phyloP scores from a whole-genome alignment of 192 early-diverging fungal genomes.

The Podila verticillata region DNA sequence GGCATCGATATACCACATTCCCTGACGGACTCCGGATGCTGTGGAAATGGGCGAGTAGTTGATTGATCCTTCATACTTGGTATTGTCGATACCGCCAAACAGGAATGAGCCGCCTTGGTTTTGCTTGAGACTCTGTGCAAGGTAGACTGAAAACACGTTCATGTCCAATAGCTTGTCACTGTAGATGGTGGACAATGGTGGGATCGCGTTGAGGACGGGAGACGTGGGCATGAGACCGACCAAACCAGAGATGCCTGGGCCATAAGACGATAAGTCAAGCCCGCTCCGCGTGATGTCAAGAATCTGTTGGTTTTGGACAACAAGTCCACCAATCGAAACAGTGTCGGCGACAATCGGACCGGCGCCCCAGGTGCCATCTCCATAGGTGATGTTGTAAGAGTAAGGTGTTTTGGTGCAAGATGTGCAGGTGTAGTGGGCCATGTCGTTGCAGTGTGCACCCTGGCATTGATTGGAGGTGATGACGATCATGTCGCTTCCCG shows the following conservation, averaged over 20 bases:
- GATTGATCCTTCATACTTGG: slow-evolving; percentile 8
- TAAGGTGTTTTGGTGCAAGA: slow-evolving; percentile 26
- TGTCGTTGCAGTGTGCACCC: slow-evolving; percentile 20
- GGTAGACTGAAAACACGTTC: slow-evolving; percentile 24
- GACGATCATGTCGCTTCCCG: slow-evolving; percentile 60
- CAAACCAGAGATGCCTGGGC: slow-evolving; percentile 17
- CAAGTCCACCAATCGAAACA: slow-evolving; percentile 14
- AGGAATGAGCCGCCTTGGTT: slow-evolving; percentile 23
- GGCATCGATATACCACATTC: slow-evolving; percentile 22
- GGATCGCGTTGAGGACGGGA: slow-evolving; percentile 12
- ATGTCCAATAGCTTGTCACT: slow-evolving; percentile 11
- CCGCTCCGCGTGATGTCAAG: slow-evolving; percentile 17
- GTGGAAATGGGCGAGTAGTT: slow-evolving; percentile 16
- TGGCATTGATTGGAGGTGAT: slow-evolving; percentile 24
- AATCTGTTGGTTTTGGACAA: slow-evolving; percentile 20
- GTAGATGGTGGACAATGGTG: slow-evolving; percentile 11
- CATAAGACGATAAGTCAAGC: slow-evolving; percentile 17
- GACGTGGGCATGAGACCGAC: slow-evolving; percentile 22
- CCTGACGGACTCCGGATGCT: slow-evolving; percentile 5
- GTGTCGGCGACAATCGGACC: slow-evolving; percentile 20
- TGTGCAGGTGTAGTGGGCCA: slow-evolving; percentile 19
- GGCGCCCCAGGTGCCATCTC: slow-evolving; percentile 24
- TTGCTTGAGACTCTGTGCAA: slow-evolving; percentile 6
- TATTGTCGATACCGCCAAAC: slow-evolving; percentile 23
- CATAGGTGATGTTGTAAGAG: slow-evolving; percentile 26